phyloP scores from a whole-genome alignment of 345 rosid genomes.

The Eucalyptus erythrocorys region DNA sequence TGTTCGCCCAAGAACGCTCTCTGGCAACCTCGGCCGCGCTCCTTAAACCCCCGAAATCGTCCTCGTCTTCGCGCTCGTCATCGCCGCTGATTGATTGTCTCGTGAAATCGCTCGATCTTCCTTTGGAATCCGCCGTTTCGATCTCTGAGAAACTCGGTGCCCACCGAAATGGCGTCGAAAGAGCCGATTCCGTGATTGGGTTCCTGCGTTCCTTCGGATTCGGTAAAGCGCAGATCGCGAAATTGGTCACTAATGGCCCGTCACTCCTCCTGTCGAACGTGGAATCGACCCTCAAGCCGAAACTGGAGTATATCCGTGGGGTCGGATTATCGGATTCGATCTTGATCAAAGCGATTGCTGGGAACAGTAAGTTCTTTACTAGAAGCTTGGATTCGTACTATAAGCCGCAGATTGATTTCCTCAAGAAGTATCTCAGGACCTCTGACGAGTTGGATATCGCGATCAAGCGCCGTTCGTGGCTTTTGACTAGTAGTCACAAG shows the following conservation, averaged over 20 bases:
- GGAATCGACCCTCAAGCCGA: conserved; percentile 3
- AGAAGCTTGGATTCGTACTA: not conserved
- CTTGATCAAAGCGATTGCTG: not conserved
- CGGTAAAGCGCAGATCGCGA: conserved; percentile 1
- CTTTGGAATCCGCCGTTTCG: conserved; percentile 5
- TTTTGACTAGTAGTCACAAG: not conserved
- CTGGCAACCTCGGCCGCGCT: not conserved
- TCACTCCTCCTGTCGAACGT: not conserved
- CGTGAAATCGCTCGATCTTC: conserved; percentile 7
- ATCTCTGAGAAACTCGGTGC: not conserved
- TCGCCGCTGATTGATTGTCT: not conserved
- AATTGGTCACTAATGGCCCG: conserved; percentile 2
- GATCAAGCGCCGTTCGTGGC: not conserved
- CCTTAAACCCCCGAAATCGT: not conserved
- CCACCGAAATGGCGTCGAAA: not conserved
- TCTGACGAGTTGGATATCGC: not conserved
- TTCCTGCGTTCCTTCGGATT: conserved; percentile 3
- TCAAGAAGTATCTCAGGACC: not conserved
- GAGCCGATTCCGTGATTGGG: not conserved
- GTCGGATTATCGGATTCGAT: conserved; percentile 3
- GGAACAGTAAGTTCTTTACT: not conserved
- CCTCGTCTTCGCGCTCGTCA: not conserved
- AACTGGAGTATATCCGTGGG: not conserved
- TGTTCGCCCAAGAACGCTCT: not conserved
- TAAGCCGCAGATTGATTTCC: conserved; percentile 1